Evolutionary conservation across 2,329 filamentous ascomycete species (phyloP).

Genomic region (Hypoxylon sp.): DNA sequence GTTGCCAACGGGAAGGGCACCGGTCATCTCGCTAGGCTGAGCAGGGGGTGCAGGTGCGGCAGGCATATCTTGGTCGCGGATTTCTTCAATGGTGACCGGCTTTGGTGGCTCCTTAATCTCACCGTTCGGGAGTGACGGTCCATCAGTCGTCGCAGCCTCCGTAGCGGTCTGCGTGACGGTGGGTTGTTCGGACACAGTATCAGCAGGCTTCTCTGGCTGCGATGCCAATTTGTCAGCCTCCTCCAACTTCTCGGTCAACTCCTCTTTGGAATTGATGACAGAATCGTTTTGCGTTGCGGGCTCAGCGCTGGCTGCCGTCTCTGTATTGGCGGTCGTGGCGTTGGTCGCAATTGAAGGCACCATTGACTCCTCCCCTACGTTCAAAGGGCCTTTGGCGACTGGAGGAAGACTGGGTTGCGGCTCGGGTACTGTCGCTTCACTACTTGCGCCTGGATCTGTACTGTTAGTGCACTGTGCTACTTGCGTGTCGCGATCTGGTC

Average conservation of each 20-base stretch:
- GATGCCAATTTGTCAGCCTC: constrained; percentile 36
- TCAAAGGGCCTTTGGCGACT: constrained; percentile 40
- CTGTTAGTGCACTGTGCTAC: constrained; percentile 47
- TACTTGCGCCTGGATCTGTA: constrained; percentile 39
- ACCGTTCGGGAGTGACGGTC: constrained; percentile 37
- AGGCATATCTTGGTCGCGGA: constrained; percentile 45
- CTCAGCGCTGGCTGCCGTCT: constrained; percentile 31
- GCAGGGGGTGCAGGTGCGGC: constrained; percentile 30
- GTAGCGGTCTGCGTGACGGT: constrained; percentile 33
- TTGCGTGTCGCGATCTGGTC: constrained; percentile 31
- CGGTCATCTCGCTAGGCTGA: constrained; percentile 32
- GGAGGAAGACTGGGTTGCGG: constrained; percentile 40
- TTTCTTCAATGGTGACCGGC: constrained; percentile 48
- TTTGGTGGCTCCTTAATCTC: constrained; percentile 44
- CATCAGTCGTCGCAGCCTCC: constrained; percentile 28
- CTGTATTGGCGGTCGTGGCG: constrained; percentile 20
- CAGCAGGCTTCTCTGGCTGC: constrained; percentile 44
- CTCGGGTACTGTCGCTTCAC: constrained; percentile 40
- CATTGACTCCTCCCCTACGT: constrained; percentile 39
- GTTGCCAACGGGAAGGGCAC: constrained; percentile 38
- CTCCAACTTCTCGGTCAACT: constrained; percentile 39
- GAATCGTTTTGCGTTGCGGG: constrained; percentile 33
- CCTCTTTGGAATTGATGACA: constrained; percentile 38
- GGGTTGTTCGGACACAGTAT: constrained; percentile 30
- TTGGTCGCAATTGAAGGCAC: constrained; percentile 35